Evolutionary conservation across 768 basidiomycete species (phyloP).

Genomic region (Cyclocybe aegerita): DNA sequence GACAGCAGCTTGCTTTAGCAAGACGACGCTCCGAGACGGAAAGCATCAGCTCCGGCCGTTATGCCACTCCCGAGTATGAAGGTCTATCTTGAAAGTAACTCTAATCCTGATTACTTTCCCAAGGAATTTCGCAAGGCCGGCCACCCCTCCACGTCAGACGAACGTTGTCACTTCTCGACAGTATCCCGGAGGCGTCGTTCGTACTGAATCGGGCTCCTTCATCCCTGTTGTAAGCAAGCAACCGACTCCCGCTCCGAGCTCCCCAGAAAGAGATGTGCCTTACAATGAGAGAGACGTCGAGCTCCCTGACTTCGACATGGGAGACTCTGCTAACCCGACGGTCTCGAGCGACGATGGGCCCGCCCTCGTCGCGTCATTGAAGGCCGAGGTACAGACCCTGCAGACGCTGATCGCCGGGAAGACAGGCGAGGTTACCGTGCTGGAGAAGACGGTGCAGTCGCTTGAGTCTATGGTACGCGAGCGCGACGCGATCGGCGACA

Average conservation of each 20-base stretch:
- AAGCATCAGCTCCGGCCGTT: not conserved
- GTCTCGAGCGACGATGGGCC: not conserved
- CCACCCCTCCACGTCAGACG: too few relatives aligned
- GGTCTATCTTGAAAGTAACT: too few relatives aligned
- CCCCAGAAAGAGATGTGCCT: slow-evolving; percentile 5
- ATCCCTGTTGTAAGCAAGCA: slow-evolving; percentile 47
- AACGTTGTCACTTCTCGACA: not conserved
- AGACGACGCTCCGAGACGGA: not conserved
- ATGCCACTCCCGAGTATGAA: not conserved
- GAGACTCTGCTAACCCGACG: not conserved
- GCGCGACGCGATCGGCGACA: slow-evolving; percentile 3
- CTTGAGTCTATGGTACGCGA: slow-evolving; percentile 7
- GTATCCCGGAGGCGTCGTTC: slow-evolving; percentile 2
- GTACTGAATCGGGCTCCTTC: slow-evolving; percentile 47
- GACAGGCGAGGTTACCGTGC: not conserved
- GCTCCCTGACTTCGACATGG: not conserved
- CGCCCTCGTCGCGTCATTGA: slow-evolving; percentile 3
- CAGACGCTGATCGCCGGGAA: slow-evolving; percentile 1
- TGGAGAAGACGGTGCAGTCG: not conserved
- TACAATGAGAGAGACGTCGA: not conserved
- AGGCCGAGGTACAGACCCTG: slow-evolving; percentile 7
- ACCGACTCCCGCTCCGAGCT: slow-evolving; percentile 50
- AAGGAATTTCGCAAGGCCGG: too few relatives aligned
- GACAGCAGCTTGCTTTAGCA: slow-evolving; percentile 4
- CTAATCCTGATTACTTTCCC: too few relatives aligned